These are phyloP conservation scores for Leptographium galeiforme DNA, from an alignment of 2,329 filamentous ascomycete species.

Conservation along the genomic window DNA sequence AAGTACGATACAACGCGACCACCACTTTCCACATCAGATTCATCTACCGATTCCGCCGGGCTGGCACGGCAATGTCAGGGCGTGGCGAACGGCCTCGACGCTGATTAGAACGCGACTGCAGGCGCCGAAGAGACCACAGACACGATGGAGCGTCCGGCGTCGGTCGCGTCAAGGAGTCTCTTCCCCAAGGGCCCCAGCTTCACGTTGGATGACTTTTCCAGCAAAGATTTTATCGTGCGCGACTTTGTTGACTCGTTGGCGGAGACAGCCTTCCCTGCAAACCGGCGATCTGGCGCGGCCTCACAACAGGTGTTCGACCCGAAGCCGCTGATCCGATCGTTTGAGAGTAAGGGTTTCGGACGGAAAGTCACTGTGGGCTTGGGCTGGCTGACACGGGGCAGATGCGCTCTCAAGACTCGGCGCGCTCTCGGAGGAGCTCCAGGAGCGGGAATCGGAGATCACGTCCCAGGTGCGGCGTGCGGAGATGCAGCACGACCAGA, in stretches of 20 bases:
- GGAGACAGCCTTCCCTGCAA: slow-evolving; percentile 65
- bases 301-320: slow-evolving; percentile 66
- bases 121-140: not conserved
- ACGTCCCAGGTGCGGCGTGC: slow-evolving; percentile 80
- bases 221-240: slow-evolving; percentile 90
- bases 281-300: slow-evolving; percentile 60
- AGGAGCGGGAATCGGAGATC: slow-evolving; percentile 81
- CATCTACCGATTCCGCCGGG: not conserved
- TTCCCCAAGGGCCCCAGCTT: slow-evolving; percentile 73
- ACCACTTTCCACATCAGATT: not conserved
- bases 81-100: slow-evolving; percentile 1
- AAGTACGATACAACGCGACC: too few species aligned
- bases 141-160: slow-evolving; percentile 26
- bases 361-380: not conserved
- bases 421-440: slow-evolving; percentile 66
- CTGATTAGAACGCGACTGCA: not conserved
- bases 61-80: slow-evolving; percentile 3
- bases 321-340: slow-evolving; percentile 90
- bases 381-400: slow-evolving; percentile 15
- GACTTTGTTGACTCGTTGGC: slow-evolving; percentile 93
- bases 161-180: slow-evolving; percentile 45
- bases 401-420: slow-evolving; percentile 56
- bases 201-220: slow-evolving; percentile 76
- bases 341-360: slow-evolving; percentile 49
- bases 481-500: slow-evolving; percentile 83